Evolutionary conservation across 768 basidiomycete genomes (phyloP), one percentile per base, ranked within the genome.

Genomic region (Xerocomellus chrysenteron): DNA sequence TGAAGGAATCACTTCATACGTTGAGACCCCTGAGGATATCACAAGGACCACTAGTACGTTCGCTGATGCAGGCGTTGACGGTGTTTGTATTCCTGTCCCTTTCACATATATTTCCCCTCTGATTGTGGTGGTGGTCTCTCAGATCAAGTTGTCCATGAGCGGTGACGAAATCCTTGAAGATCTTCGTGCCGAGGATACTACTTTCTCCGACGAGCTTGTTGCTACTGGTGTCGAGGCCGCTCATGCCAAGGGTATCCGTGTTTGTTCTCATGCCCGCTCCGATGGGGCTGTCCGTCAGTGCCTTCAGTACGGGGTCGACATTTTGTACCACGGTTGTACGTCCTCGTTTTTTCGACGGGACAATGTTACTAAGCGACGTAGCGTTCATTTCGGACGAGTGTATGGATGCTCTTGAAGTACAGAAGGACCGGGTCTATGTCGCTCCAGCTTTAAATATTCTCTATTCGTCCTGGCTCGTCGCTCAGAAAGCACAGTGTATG

Each of bases 141-240:
- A 75, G 66, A 46, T 74, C 60, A 75, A 75, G 44, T 50, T 75
- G 14, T 70, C 64, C 3, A 75, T 75, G 74, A 72, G 68, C 12
- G 74, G 74, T 0, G 74, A 75, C 12, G 73, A 75, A 47, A 71
- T 73, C 30, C 71, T 70, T 0, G 70, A 73, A 28, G 37, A 62
- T 19, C 67, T 75, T 41, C 70, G 73, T 2, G 72, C 74, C 5
- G 74, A 75, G 52, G 65, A 67, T 40, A 73, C 57, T 11, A 75
- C 74, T 10, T 75, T 75, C 53, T 40, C 68, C 0, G 74, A 75
- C 28, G 62, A 68, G 46, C 58, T 72, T 5, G 73, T 73, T 2
- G 72, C 67, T 17, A 67, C 73, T n/a, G 72, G 67, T 19, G 66
- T 72, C 4, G 71, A 74, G 62, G 68, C 65, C 9, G 74, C 74